A percentile compares a stretch with the other conserved stretches of the same genome.
phyloP scores from a whole-genome alignment of 108 stramenopile species.

The Cyclotella choctawhatcheeana region DNA sequence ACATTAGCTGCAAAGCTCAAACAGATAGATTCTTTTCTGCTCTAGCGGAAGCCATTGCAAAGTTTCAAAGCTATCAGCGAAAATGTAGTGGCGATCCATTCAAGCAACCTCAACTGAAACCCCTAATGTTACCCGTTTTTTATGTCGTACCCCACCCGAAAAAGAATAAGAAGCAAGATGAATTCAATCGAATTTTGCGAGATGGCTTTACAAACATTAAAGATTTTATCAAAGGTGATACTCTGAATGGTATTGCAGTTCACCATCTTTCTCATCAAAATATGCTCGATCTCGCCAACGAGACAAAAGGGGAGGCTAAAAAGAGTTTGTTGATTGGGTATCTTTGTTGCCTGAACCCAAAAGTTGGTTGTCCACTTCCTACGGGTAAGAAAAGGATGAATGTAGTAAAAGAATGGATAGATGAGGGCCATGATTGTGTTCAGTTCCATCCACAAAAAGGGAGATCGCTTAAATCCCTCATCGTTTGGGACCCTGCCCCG shows the following conservation, averaged over 20 bases:
- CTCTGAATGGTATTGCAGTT: conserved; percentile 19
- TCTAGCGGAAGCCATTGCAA: conserved; percentile 12
- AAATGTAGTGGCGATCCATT: background rate
- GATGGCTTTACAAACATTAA: conserved; percentile 10
- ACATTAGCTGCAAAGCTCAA: conserved; percentile 6
- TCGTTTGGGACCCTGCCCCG: conserved; percentile 27
- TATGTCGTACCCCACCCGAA: conserved; percentile 8
- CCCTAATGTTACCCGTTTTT: conserved; percentile 17
- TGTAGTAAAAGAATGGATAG: conserved; percentile 9
- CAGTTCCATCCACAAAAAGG: conserved; percentile 23
- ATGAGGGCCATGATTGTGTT: conserved; percentile 27
- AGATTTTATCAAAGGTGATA: conserved; percentile 10
- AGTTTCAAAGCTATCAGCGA: background rate
- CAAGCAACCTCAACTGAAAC: conserved; percentile 14
- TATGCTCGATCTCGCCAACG: conserved; percentile 21
- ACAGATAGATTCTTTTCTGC: conserved; percentile 16
- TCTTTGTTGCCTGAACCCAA: conserved; percentile 8
- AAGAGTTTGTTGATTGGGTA: conserved; percentile 22
- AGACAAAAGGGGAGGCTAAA: conserved; percentile 16
- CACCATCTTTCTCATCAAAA: conserved; percentile 22
- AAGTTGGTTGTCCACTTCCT: conserved; percentile 7
- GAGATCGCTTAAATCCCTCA: conserved; percentile 4
- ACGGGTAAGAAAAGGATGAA: conserved; percentile 24
- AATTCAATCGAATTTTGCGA: background rate
- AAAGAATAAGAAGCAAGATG: conserved; percentile 13